Evolutionary conservation across 345 rosid species (phyloP), one percentile per base, ranked within the genome.

Genomic region (Salix suchowensis): DNA sequence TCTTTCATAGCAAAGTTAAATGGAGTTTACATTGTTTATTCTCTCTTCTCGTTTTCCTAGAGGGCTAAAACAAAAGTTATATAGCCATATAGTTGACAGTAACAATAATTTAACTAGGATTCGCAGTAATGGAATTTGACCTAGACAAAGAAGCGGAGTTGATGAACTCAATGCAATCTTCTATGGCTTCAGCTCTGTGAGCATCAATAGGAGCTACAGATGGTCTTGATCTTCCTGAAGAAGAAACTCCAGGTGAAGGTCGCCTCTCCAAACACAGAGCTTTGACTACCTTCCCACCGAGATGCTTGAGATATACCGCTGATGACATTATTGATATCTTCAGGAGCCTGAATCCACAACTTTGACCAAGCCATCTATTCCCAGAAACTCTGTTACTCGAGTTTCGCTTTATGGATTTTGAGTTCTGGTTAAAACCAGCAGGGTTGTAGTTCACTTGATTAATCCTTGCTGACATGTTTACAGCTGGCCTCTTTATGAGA

Each of bases 111-210:
- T 71, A 82, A 55, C 77, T 42, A 36, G 86, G 34, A 71, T 74
- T 44, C 28, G 64, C 66, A 72, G 85, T 26, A 46, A 76, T 74
- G 69, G 93, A 86, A 61, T 71, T 86, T 37, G 92, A 89, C 81
- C 89, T 84, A 2, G 88, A 82, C 67, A 88, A 74, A 4, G 90
- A 80, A 55, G 93, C 67, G 0, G 96, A 88, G 82, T 94, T 88
- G 55, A 94, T 91, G 84, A 92, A 94, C 77, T 91, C 83, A 60
- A 94, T 94, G 84, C 98, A 94, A 76, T 91, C 97, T 42, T 92
- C 87, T 37, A 94, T 90, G 7, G 94, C 92, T 72, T 90, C 89
- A 73, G 78, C 85, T 81, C 91, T 88, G n/a, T 85, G 84, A 30
- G 86, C 73, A 80, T 94, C 96, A 28, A 84, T 65, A 32, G 88